Evolutionary conservation across 1,139 yeast species (phyloP), one percentile per base, ranked within the genome.

Genomic region (Yamadazyma kanchanaburiensis): DNA sequence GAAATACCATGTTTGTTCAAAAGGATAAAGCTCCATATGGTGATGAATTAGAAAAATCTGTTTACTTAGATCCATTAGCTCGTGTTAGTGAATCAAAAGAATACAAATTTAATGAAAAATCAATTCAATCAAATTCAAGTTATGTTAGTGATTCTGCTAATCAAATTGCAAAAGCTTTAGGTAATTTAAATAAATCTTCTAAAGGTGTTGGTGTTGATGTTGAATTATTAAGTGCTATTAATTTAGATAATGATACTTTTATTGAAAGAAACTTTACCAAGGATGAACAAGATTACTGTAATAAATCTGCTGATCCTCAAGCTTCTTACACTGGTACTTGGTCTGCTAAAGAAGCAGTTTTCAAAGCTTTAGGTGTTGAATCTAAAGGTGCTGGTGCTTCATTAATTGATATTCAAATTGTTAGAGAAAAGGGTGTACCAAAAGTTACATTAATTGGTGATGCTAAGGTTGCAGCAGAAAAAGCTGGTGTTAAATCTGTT

Each of bases 341-440:
- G 99, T 86, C 96, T 25, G 98, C 98, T 32, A 91, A 91, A 67
- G 99, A 91, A 66, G 98, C 99, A 22, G 96, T 88, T 24, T 91
- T 91, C 79, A 91, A 91, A 70, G 86, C 96, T 13, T 72, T 91
- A 51, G 91, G 94, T 40, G 94, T 87, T 40, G 74, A 77, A 52
- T 81, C 95, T 26, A 76, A 80, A 58, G 99, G 99, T 40, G 96
- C 89, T 12, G 98, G 97, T 41, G 97, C 98, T 32, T 71, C 95
- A 28, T 73, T 91, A 65, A 74, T 75, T 58, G 96, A 88, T 42
- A 91, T 91, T 60, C 97, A 89, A 65, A 85, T 91, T 50, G 50
- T 68, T 15, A 82, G 94, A 49, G 84, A 78, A 45, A 78, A 76
- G 33, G 95, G 94, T 35, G 94, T 84, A 33, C 99, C 99, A 32